These are phyloP conservation scores for Bruguiera gymnorhiza DNA, from an alignment of 345 rosid genomes.

Conservation along the genomic window DNA sequence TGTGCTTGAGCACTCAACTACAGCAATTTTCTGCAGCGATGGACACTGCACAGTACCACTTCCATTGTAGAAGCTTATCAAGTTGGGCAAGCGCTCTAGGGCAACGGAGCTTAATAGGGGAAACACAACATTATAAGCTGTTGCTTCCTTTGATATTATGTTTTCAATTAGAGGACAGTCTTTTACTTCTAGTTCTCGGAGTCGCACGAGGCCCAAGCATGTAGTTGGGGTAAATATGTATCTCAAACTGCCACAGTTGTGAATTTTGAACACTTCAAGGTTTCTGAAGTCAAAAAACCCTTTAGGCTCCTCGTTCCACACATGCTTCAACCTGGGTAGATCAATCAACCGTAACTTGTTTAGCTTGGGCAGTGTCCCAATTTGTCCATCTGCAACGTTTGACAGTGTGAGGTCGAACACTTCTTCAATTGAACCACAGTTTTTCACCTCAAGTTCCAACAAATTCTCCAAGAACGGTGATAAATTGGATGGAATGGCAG, in stretches of 20 bases:
- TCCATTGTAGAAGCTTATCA: neutral
- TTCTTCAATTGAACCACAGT: slow-evolving; percentile 5
- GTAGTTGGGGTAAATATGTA: slow-evolving; percentile 4
- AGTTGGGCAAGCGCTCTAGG: neutral
- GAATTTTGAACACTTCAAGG: neutral
- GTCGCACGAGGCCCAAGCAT: neutral
- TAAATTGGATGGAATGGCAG: slow-evolving; percentile 8
- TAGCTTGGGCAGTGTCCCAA: neutral
- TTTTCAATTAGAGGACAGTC: neutral
- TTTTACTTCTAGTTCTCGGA: slow-evolving; percentile 1
- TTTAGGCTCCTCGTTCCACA: neutral
- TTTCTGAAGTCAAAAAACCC: neutral
- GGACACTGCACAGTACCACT: neutral
- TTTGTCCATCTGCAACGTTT: neutral
- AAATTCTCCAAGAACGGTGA: neutral
- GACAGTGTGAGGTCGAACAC: neutral
- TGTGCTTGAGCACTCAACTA: neutral
- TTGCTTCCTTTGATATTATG: slow-evolving; percentile 3
- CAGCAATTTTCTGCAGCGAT: neutral
- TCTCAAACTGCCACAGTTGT: slow-evolving; percentile 10
- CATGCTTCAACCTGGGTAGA: slow-evolving; percentile 1
- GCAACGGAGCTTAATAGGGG: neutral
- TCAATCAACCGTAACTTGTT: neutral
- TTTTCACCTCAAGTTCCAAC: slow-evolving; percentile 2
- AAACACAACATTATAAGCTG: neutral